These are phyloP conservation scores for Mayamaea pseudoterrestris DNA, from an alignment of 108 stramenopile species.

Conservation along the genomic window DNA sequence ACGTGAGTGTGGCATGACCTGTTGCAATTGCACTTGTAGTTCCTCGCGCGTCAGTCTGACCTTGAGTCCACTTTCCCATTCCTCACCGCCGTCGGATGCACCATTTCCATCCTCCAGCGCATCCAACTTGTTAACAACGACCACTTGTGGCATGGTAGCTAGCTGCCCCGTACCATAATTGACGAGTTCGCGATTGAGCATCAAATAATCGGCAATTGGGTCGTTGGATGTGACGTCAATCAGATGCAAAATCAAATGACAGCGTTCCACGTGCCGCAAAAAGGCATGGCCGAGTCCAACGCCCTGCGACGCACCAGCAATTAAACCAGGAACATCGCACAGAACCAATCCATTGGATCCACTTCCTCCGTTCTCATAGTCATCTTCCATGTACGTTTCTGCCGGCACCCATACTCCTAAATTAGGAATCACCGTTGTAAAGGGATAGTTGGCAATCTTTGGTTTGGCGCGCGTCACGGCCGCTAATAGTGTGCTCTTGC, in stretches of 20 bases:
- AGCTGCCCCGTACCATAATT: slow-evolving; percentile 84
- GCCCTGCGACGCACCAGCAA: slow-evolving; percentile 80
- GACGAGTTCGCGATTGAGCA: slow-evolving; percentile 87
- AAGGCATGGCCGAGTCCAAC: slow-evolving; percentile 87
- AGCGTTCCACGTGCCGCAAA: slow-evolving; percentile 86
- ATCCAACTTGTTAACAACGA: slow-evolving; percentile 94
- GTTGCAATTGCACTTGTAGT: slow-evolving; percentile 36
- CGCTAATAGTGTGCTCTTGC: slow-evolving; percentile 87
- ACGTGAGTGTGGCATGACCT: slow-evolving; percentile 65
- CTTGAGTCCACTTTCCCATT: slow-evolving; percentile 31
- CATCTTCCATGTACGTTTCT: slow-evolving; percentile 17
- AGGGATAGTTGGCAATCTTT: slow-evolving; percentile 94
- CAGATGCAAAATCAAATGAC: slow-evolving; percentile 90
- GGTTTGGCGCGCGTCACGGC: slow-evolving; percentile 89
- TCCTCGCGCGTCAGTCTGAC: slow-evolving; percentile 25
- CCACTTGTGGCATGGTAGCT: slow-evolving; percentile 88
- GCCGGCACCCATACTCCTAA: slow-evolving; percentile 85
- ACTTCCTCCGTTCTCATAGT: too few species aligned
- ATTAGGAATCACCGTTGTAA: slow-evolving; percentile 93
- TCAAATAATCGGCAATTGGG: slow-evolving; percentile 83
- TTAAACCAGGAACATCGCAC: slow-evolving; percentile 88
- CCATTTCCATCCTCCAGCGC: slow-evolving; percentile 23
- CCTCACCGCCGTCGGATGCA: slow-evolving; percentile 14
- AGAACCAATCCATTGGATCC: slow-evolving; percentile 75
- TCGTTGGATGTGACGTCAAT: slow-evolving; percentile 85